Percentiles rank a stretch among this genome's conserved stretches.
Evolutionary conservation across 192 early-diverging fungal species (phyloP).

Genomic region (Neocallimastix lanati): DNA sequence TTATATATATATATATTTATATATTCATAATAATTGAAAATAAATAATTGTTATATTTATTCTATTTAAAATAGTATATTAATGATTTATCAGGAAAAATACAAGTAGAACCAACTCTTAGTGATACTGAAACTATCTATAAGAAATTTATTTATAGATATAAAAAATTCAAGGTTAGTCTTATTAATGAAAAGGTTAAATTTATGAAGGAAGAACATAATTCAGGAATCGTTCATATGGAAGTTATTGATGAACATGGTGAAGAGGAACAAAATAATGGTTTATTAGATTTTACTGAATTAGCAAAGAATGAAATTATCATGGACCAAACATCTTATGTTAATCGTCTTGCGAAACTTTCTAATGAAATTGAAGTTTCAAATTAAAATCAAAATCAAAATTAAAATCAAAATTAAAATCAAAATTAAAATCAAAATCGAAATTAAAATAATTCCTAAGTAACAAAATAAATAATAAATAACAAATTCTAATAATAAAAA

Average conservation of each 20-base stretch:
- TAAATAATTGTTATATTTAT: too few relatives aligned
- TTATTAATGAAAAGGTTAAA: background rate
- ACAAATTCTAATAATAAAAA: too few relatives aligned
- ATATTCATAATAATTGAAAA: too few relatives aligned
- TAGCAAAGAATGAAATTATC: background rate
- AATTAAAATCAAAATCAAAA: background rate
- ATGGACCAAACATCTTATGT: background rate
- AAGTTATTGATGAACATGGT: background rate
- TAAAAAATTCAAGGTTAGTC: background rate
- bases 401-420: too few relatives aligned
- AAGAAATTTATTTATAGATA: background rate
- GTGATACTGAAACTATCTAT: background rate
- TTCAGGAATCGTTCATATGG: background rate
- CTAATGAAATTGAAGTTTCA: background rate
- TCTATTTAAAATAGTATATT: background rate
- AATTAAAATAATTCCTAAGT: too few relatives aligned
- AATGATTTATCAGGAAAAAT: background rate
- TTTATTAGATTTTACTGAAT: background rate
- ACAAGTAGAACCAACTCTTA: background rate
- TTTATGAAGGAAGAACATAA: background rate
- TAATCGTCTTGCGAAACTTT: background rate
- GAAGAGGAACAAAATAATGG: background rate
- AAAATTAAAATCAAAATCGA: background rate
- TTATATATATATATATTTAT: too few relatives aligned
- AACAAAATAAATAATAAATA: too few relatives aligned